Conservation (phyloP, 2,329 filamentous ascomycete species). For the Alternaria infectoria region DNA sequence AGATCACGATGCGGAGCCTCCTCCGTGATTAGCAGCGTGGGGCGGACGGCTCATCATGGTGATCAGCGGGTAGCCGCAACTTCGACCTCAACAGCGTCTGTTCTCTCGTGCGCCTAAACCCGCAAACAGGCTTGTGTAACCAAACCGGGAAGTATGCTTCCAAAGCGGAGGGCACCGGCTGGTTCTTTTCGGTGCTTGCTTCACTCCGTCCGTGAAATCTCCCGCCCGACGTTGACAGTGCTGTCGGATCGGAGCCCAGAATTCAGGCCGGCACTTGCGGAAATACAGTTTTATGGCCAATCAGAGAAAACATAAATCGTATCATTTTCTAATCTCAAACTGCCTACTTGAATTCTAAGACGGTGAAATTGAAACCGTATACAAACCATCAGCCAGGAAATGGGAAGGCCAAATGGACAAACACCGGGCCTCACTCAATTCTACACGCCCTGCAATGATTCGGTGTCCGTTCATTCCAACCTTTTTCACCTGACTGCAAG, state of each 20-base stretch:
- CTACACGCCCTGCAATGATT: neutral
- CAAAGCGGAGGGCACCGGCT: neutral
- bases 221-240: neutral
- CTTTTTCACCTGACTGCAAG: neutral
- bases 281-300: neutral
- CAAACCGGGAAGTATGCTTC: neutral
- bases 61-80: slow-evolving; percentile 10
- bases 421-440: neutral
- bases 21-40: slow-evolving; percentile 15
- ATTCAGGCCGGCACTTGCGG: neutral
- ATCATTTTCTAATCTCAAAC: neutral
- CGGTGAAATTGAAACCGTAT: neutral
- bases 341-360: neutral
- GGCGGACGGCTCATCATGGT: slow-evolving; percentile 15
- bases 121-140: neutral
- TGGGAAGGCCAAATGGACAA: slow-evolving; percentile 29
- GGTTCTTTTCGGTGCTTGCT: neutral
- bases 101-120: neutral
- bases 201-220: neutral
- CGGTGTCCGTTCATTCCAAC: neutral
- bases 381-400: slow-evolving; percentile 15
- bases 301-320: neutral
- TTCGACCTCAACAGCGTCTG: slow-evolving; percentile 10
- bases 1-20: slow-evolving; percentile 11
- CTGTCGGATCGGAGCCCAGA: neutral